Evolutionary conservation across 2,329 filamentous ascomycete species (phyloP).

Genomic region (Fusarium sp.): DNA sequence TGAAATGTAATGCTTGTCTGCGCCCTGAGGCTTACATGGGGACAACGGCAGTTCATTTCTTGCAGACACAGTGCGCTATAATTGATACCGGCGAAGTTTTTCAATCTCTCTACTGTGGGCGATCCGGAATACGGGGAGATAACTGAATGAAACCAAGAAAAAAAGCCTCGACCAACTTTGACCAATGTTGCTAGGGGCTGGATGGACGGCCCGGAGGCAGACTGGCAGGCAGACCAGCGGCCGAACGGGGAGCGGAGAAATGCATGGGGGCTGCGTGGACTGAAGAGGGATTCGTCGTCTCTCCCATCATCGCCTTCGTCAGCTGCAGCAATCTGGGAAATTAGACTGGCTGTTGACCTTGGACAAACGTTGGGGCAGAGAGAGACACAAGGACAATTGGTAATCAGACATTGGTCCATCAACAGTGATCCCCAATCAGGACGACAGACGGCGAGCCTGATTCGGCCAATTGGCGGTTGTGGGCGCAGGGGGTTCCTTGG

Average conservation of each 20-base stretch:
- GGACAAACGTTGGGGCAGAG: neutral
- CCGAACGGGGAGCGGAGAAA: conserved; percentile 9
- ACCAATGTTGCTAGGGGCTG: conserved; percentile 31
- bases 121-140: conserved; percentile 29
- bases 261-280: conserved; percentile 25
- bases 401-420: conserved; percentile 38
- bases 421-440: conserved; percentile 31
- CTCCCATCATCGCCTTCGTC: conserved; percentile 40
- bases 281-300: conserved; percentile 29
- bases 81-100: conserved; percentile 12
- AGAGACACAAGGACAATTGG: conserved; percentile 35
- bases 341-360: conserved; percentile 36
- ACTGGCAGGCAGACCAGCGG: conserved; percentile 38
- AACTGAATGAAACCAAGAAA: conserved; percentile 14
- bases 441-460: conserved; percentile 22
- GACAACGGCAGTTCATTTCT: conserved; percentile 25
- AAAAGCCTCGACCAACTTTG: conserved; percentile 22
- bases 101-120: conserved; percentile 20
- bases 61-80: conserved; percentile 38
- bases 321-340: conserved; percentile 32
- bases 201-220: conserved; percentile 38
- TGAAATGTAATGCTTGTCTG: conserved; percentile 26
- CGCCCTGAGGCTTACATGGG: conserved; percentile 26
- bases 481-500: conserved; percentile 28
- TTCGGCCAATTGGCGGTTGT: conserved; percentile 37